phyloP scores from a whole-genome alignment of 441 rosid species.

The Manihot esculenta region DNA sequence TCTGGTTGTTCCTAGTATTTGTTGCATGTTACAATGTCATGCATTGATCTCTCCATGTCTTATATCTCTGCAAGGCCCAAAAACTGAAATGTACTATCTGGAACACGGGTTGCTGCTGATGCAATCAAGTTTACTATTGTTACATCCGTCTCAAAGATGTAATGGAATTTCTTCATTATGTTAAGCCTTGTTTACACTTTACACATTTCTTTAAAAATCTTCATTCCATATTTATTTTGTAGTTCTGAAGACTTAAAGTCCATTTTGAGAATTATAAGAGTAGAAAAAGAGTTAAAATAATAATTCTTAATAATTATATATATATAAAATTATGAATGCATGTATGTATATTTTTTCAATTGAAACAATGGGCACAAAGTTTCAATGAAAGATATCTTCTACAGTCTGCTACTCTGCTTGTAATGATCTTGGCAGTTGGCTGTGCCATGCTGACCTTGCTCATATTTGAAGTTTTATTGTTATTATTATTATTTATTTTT shows the following conservation, averaged over 20 bases:
- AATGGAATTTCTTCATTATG: not conserved
- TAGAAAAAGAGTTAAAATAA: not conserved
- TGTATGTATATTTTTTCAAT: constrained; percentile 16
- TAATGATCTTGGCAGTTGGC: not conserved
- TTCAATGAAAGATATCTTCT: constrained; percentile 35
- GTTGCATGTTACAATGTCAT: not conserved
- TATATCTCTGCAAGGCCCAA: constrained; percentile 50
- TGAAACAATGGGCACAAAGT: constrained; percentile 31
- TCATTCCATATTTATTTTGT: not conserved
- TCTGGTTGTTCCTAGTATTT: not conserved
- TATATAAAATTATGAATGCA: too few relatives aligned
- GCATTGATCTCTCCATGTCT: not conserved
- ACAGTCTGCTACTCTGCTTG: constrained; percentile 8
- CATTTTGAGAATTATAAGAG: not conserved
- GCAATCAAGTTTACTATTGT: constrained; percentile 83
- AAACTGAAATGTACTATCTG: constrained; percentile 81
- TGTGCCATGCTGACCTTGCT: not conserved
- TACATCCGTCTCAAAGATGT: constrained; percentile 47
- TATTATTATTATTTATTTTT: too few relatives aligned
- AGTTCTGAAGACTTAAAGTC: constrained; percentile 1
- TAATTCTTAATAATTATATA: not conserved
- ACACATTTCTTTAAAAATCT: not conserved
- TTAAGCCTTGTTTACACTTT: not conserved
- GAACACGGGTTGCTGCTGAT: constrained; percentile 82
- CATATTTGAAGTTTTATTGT: not conserved